These are phyloP conservation scores for Aspergillus pseudoviridinutans DNA, from an alignment of 2,329 filamentous ascomycete genomes.

Conservation along the genomic window DNA sequence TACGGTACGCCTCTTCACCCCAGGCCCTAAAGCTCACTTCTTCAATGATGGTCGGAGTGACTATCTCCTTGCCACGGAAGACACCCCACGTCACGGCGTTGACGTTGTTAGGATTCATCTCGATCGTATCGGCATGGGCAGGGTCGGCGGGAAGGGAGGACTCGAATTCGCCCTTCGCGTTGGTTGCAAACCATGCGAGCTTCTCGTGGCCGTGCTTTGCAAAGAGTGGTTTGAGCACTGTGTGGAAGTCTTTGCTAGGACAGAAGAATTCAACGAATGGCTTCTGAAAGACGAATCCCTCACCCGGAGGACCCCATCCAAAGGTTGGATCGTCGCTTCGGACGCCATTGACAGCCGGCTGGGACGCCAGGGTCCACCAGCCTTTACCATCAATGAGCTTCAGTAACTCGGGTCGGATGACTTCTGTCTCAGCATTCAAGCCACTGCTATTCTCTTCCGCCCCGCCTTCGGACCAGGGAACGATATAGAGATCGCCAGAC, in stretches of 20 bases:
- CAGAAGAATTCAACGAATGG: slow-evolving; percentile 97
- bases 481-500: slow-evolving; percentile 70
- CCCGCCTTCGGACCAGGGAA: slow-evolving; percentile 80
- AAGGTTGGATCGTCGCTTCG: slow-evolving; percentile 73
- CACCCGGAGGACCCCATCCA: slow-evolving; percentile 84
- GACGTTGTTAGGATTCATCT: slow-evolving; percentile 53
- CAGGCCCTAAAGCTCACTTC: slow-evolving; percentile 90
- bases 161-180: slow-evolving; percentile 71
- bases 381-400: slow-evolving; percentile 70
- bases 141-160: slow-evolving; percentile 47
- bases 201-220: slow-evolving; percentile 56
- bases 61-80: slow-evolving; percentile 92
- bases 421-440: slow-evolving; percentile 67
- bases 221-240: slow-evolving; percentile 60
- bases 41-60: slow-evolving; percentile 95
- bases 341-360: slow-evolving; percentile 87
- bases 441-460: slow-evolving; percentile 57
- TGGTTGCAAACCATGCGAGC: slow-evolving; percentile 85
- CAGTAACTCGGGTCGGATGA: slow-evolving; percentile 73
- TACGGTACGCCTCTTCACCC: slow-evolving; percentile 92
- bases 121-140: slow-evolving; percentile 29
- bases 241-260: slow-evolving; percentile 66
- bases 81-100: slow-evolving; percentile 98
- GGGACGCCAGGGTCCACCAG: slow-evolving; percentile 96
- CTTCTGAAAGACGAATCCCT: slow-evolving; percentile 95